A percentile compares a stretch with the other conserved stretches of the same genome.
These are phyloP conservation scores for Clitopilus hobsonii DNA, from an alignment of 768 basidiomycete genomes.

Conservation along the genomic window DNA sequence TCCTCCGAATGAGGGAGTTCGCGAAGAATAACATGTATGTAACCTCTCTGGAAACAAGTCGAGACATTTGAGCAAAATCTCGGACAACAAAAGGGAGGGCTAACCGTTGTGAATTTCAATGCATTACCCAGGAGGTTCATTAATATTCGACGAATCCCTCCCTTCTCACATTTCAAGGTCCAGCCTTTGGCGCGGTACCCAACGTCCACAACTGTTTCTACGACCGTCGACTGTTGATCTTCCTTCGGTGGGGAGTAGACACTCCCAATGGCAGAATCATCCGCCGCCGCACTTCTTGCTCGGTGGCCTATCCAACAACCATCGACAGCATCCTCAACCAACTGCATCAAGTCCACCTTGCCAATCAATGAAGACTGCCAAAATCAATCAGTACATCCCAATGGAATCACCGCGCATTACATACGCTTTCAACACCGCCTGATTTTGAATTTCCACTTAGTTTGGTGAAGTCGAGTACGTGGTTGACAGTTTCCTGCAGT, in stretches of 20 bases:
- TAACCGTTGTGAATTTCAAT: conserved; percentile 83
- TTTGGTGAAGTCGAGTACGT: conserved; percentile 95
- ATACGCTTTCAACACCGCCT: conserved; percentile 69
- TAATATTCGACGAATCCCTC: conserved; percentile 83
- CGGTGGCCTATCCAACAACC: conserved; percentile 93
- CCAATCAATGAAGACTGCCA: conserved; percentile 1
- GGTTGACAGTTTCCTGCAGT: conserved; percentile 93
- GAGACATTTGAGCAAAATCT: conserved; percentile 3
- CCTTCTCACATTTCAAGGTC: conserved; percentile 80
- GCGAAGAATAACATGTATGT: conserved; percentile 79
- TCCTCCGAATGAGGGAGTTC: conserved; percentile 58
- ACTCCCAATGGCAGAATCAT: conserved; percentile 81
- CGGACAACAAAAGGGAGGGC: conserved; percentile 16
- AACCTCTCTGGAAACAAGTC: conserved; percentile 66
- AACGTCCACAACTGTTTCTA: conserved; percentile 89
- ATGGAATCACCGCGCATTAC: conserved; percentile 51
- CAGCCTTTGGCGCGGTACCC: conserved; percentile 62
- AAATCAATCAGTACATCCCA: conserved; percentile 1
- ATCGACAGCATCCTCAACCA: conserved; percentile 87
- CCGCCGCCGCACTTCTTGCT: conserved; percentile 66
- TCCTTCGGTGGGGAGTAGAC: conserved; percentile 84
- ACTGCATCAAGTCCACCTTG: conserved; percentile 72
- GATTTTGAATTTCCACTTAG: conserved; percentile 81
- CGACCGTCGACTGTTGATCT: conserved; percentile 41
- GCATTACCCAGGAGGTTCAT: conserved; percentile 97